phyloP scores from a whole-genome alignment of 2,329 filamentous ascomycete species.

The Phaeosphaeriaceae sp. region DNA sequence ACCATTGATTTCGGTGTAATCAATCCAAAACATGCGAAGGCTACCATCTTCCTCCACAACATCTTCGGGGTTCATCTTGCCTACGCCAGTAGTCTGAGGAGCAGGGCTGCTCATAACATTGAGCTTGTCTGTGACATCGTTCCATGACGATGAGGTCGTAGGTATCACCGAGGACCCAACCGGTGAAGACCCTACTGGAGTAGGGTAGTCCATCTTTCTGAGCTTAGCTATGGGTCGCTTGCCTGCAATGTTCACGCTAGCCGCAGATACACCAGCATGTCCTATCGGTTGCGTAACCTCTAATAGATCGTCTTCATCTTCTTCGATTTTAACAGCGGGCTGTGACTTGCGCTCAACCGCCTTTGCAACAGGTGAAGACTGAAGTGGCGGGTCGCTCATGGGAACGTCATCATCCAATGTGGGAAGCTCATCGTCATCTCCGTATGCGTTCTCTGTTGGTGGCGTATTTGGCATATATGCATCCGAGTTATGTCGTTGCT shows the following conservation, averaged over 20 bases:
- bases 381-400: conserved; percentile 81
- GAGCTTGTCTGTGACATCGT: conserved; percentile 80
- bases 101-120: conserved; percentile 81
- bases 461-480: conserved; percentile 54
- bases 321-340: conserved; percentile 63
- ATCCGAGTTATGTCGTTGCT: conserved; percentile 44
- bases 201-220: conserved; percentile 71
- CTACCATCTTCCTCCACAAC: conserved; percentile 94
- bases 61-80: conserved; percentile 82
- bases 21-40: conserved; percentile 94
- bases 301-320: conserved; percentile 80
- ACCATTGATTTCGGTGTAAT: conserved; percentile 92
- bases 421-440: conserved; percentile 64
- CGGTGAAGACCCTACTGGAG: conserved; percentile 79
- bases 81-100: conserved; percentile 67
- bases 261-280: conserved; percentile 64
- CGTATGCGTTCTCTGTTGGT: conserved; percentile 49
- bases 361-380: conserved; percentile 85
- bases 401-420: conserved; percentile 69
- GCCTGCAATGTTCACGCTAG: conserved; percentile 84
- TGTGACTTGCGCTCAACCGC: conserved; percentile 73
- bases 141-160: conserved; percentile 91
- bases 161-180: conserved; percentile 67
- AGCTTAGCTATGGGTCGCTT: conserved; percentile 76
- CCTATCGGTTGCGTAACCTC: conserved; percentile 81